Conservation (phyloP, 177 flowering plant genomes). For the Vitis hybrid region DNA sequence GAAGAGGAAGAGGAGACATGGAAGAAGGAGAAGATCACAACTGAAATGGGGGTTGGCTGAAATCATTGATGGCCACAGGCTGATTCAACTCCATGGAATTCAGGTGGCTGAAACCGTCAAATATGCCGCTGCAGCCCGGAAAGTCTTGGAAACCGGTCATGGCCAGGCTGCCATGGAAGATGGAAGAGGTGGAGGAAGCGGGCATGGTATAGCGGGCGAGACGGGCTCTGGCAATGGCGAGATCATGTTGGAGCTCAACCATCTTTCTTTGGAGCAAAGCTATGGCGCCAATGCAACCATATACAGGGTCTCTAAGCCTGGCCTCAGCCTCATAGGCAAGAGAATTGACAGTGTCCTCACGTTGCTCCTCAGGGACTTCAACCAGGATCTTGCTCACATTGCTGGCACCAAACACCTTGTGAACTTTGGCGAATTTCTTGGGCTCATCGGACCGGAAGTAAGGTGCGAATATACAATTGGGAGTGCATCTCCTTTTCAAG, state of each 20-base stretch:
- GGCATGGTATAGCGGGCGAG: slow-evolving; percentile 32
- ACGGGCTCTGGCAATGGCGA: slow-evolving; percentile 56
- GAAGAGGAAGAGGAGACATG: no score
- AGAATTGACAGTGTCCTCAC: slow-evolving; percentile 60
- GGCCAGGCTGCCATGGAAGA: no score
- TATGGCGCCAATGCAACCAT: slow-evolving; percentile 75
- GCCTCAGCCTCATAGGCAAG: slow-evolving; percentile 71
- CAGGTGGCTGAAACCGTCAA: neutral
- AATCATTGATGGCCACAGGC: no score
- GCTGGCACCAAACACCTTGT: slow-evolving; percentile 80
- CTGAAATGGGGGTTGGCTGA: no score
- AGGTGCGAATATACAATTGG: slow-evolving; percentile 68
- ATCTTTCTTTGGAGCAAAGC: slow-evolving; percentile 51
- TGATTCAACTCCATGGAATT: no score
- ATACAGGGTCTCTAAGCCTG: slow-evolving; percentile 66
- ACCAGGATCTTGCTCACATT: slow-evolving; percentile 74
- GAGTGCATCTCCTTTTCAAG: slow-evolving; percentile 54
- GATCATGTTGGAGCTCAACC: slow-evolving; percentile 66
- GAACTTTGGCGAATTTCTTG: slow-evolving; percentile 61
- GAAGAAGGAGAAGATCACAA: no score
- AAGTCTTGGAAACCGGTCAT: neutral
- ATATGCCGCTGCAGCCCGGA: neutral
- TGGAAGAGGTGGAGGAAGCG: neutral
- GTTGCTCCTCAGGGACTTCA: slow-evolving; percentile 54
- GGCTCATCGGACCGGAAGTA: slow-evolving; percentile 59